These are phyloP conservation scores for Calonectria honghensis DNA, from an alignment of 2,329 filamentous ascomycete species.

Conservation along the genomic window DNA sequence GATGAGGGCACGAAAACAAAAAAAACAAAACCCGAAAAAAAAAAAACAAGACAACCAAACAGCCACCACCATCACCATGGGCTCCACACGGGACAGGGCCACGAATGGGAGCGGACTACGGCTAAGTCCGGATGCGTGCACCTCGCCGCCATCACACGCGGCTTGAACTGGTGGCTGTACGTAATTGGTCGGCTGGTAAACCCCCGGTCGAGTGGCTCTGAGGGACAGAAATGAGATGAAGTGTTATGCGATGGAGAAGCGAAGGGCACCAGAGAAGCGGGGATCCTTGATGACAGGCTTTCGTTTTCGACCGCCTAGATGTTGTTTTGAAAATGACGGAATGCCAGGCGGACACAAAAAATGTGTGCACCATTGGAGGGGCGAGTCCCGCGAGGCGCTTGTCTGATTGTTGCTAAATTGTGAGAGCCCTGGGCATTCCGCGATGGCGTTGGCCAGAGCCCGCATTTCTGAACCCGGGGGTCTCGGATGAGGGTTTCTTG, in stretches of 20 bases:
- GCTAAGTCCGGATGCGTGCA: constrained; percentile 24
- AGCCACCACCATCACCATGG: constrained; percentile 5
- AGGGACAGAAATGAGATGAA: constrained; percentile 36
- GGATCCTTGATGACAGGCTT: constrained; percentile 25
- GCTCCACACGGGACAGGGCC: constrained; percentile 20
- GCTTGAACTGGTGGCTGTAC: constrained; percentile 27
- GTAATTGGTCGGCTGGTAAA: constrained; percentile 14
- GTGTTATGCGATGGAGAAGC: constrained; percentile 33
- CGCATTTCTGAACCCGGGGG: constrained; percentile 1
- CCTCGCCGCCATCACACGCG: constrained; percentile 18
- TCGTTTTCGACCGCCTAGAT: background rate
- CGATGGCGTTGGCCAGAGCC: background rate
- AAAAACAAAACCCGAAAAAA: background rate
- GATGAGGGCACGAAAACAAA: constrained; percentile 22
- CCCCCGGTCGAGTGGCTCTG: constrained; percentile 17
- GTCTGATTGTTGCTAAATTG: background rate
- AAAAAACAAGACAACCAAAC: constrained; percentile 12
- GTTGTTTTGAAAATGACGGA: constrained; percentile 24
- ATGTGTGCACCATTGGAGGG: constrained; percentile 3
- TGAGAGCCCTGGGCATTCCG: constrained; percentile 22
- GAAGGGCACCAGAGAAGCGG: constrained; percentile 14
- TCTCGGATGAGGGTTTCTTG: constrained; percentile 18
- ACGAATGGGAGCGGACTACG: constrained; percentile 22
- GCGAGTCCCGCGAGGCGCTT: background rate
- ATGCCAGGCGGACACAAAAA: constrained; percentile 3